Evolutionary conservation across 2,329 filamentous ascomycete genomes (phyloP).

Genomic region (Xylariaceae sp.): DNA sequence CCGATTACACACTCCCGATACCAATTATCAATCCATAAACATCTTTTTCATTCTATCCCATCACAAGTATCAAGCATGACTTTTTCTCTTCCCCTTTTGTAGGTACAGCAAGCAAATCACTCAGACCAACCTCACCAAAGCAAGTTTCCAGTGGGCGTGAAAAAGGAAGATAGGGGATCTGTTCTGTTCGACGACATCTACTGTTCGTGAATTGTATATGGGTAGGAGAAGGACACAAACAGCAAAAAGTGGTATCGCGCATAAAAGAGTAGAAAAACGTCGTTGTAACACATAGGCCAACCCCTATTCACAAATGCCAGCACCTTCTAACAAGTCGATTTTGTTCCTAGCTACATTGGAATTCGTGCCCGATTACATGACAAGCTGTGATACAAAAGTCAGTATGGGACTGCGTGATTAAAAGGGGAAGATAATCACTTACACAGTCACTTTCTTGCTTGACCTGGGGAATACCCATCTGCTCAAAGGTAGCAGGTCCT

Average conservation of each 20-base stretch:
- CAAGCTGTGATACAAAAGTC: slow-evolving; percentile 8
- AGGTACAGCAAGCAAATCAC: too few relatives aligned
- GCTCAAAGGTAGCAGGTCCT: slow-evolving; percentile 92
- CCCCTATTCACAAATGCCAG: not conserved
- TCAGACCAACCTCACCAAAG: too few relatives aligned
- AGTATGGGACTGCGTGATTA: not conserved
- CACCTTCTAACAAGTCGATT: too few relatives aligned
- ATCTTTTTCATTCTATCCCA: too few relatives aligned
- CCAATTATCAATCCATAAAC: too few relatives aligned
- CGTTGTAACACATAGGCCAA: not conserved
- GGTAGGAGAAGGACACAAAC: not conserved
- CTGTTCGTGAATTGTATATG: not conserved
- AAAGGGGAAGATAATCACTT: slow-evolving; percentile 37
- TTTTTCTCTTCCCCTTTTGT: too few relatives aligned
- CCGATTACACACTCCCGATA: too few relatives aligned
- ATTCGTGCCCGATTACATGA: not conserved
- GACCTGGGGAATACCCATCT: slow-evolving; percentile 87
- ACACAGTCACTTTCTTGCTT: slow-evolving; percentile 91
- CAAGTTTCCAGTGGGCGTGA: too few relatives aligned
- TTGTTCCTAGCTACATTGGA: too few relatives aligned
- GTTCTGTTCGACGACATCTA: not conserved
- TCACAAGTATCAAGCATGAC: too few relatives aligned
- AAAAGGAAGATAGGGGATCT: not conserved
- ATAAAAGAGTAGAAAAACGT: not conserved
- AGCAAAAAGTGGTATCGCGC: not conserved